These are phyloP conservation scores for Schrenkiella parvula DNA, from an alignment of 345 rosid genomes.

Conservation along the genomic window DNA sequence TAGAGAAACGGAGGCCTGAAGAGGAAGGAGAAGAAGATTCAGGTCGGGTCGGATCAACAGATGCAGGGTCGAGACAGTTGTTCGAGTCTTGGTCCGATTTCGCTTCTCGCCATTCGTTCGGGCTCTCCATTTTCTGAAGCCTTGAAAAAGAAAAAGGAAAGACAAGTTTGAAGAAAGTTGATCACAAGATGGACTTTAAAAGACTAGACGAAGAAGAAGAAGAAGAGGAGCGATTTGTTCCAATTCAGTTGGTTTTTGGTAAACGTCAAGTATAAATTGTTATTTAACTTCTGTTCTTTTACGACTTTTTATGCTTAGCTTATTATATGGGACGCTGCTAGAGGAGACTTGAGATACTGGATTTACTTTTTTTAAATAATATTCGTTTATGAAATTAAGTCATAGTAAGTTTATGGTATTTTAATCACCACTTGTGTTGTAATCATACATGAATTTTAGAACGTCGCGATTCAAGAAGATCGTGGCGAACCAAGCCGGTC, in stretches of 20 bases:
- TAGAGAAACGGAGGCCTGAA: conserved; percentile 1
- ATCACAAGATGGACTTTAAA: not conserved
- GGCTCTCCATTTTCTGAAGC: not conserved
- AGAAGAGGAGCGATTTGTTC: conserved; percentile 12
- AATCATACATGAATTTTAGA: not conserved
- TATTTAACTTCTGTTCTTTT: not conserved
- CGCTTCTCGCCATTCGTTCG: not conserved
- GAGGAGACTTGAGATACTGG: not conserved
- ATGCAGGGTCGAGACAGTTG: conserved; percentile 7
- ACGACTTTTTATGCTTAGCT: not conserved
- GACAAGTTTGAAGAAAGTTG: not conserved
- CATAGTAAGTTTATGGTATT: not conserved
- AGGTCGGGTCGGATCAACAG: conserved; percentile 20
- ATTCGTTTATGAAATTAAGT: too few species aligned
- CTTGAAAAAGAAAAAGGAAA: not conserved
- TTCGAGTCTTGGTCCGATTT: conserved; percentile 14
- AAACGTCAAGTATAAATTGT: not conserved
- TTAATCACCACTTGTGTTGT: not conserved
- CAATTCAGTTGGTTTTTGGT: not conserved
- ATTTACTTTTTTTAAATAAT: too few species aligned
- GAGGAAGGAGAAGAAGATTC: conserved; percentile 6
- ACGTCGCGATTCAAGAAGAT: not conserved
- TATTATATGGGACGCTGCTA: too few species aligned
- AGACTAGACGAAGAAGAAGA: not conserved
- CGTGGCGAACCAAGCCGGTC: not conserved